Percentiles rank a stretch among this genome's conserved stretches.
Conservation (phyloP, 139 green algal genomes). For the Chlorella vulgaris region DNA sequence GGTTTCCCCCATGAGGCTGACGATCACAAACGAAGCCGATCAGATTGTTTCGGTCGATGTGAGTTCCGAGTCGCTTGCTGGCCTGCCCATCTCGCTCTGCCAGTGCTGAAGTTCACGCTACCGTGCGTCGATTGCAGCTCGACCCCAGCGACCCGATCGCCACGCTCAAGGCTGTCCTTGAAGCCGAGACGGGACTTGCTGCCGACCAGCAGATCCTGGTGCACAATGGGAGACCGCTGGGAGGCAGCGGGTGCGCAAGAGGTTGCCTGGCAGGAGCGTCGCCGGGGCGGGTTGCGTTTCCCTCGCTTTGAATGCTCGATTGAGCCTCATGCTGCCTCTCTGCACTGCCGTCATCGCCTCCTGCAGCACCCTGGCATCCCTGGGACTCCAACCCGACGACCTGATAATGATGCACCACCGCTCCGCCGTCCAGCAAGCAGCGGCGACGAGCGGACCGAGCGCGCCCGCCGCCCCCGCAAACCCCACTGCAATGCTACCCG, state of each 20-base stretch:
- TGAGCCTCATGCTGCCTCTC: background rate
- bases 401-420: constrained; percentile 63
- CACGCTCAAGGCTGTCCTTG: constrained; percentile 81
- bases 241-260: constrained; percentile 21
- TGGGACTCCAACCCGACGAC: constrained; percentile 62
- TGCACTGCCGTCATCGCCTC: background rate
- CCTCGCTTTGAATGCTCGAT: background rate
- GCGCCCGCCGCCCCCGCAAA: constrained; percentile 6
- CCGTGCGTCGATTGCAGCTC: constrained; percentile 48
- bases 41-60: constrained; percentile 63
- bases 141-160: constrained; percentile 57
- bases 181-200: constrained; percentile 73
- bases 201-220: constrained; percentile 64
- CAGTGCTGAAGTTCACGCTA: background rate
- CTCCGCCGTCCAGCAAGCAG: background rate
- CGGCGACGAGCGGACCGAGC: constrained; percentile 2
- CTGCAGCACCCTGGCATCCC: constrained; percentile 49
- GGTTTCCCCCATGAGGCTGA: constrained; percentile 58
- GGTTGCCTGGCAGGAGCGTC: background rate
- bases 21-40: constrained; percentile 55
- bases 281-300: background rate
- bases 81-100: background rate
- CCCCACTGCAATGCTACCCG: constrained; percentile 27
- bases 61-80: background rate
- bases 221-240: constrained; percentile 51